Evolutionary conservation across 2,329 filamentous ascomycete genomes (phyloP).

Genomic region (Thelonectria blattea): DNA sequence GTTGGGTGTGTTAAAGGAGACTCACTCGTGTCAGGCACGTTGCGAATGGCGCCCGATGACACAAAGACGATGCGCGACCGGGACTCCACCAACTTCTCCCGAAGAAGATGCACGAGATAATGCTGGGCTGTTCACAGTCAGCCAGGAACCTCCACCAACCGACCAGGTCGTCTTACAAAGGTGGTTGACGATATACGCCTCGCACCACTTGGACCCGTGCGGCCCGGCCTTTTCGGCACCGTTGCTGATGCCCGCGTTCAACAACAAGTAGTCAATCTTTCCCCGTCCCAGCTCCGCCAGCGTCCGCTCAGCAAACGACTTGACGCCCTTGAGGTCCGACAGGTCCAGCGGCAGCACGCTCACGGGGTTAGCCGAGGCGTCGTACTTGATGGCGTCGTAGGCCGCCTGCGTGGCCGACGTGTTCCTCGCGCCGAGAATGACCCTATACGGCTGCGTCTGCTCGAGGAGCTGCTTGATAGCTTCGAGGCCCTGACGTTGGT

Average conservation of each 20-base stretch:
- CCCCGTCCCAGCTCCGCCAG: conserved; percentile 49
- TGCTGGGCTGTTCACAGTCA: conserved; percentile 53
- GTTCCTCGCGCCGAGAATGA: conserved; percentile 59
- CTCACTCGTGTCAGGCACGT: conserved; percentile 48
- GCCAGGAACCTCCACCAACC: background rate
- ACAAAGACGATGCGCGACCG: conserved; percentile 56
- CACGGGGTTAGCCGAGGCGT: conserved; percentile 47
- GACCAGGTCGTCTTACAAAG: conserved; percentile 48
- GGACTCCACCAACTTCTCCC: conserved; percentile 54
- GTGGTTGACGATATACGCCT: conserved; percentile 58
- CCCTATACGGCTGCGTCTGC: conserved; percentile 51
- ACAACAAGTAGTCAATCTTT: conserved; percentile 55
- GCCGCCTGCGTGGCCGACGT: conserved; percentile 48
- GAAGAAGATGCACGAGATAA: conserved; percentile 57
- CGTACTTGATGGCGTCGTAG: conserved; percentile 50
- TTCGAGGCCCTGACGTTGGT: conserved; percentile 54
- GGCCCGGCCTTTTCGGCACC: conserved; percentile 44
- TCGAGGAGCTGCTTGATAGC: conserved; percentile 57
- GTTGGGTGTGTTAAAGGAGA: background rate
- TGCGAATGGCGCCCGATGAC: conserved; percentile 55
- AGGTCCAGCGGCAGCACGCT: conserved; percentile 57
- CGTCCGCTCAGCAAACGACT: conserved; percentile 52
- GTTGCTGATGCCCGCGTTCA: conserved; percentile 56
- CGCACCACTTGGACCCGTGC: conserved; percentile 56
- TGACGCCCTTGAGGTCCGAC: conserved; percentile 51